These are phyloP conservation scores for Euphorbia celastroides DNA, from an alignment of 441 rosid species.

Conservation along the genomic window DNA sequence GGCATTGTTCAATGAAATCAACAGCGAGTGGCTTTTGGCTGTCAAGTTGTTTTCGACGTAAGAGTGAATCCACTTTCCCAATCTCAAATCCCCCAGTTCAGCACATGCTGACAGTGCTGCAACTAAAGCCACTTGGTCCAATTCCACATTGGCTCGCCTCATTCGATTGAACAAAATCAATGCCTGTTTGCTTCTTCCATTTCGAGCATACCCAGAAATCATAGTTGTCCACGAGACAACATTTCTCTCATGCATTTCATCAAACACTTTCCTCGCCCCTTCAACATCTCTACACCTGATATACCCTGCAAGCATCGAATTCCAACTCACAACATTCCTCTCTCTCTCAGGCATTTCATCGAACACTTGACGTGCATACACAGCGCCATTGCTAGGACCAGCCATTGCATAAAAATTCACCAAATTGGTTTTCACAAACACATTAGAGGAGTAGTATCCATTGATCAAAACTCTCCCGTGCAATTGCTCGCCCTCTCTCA, in stretches of 20 bases:
- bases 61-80: conserved; percentile 48
- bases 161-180: conserved; percentile 35
- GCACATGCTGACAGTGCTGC: conserved; percentile 54
- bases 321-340: conserved; percentile 43
- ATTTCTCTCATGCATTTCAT: conserved; percentile 45
- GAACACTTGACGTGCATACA: conserved; percentile 33
- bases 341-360: conserved; percentile 46
- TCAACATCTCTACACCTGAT: conserved; percentile 33
- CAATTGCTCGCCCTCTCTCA: conserved; percentile 41
- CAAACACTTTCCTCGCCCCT: too few species aligned
- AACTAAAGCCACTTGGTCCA: conserved; percentile 42
- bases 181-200: conserved; percentile 39
- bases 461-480: conserved; percentile 34
- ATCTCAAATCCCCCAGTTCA: conserved; percentile 42
- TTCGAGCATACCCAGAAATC: conserved; percentile 40
- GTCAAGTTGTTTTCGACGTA: conserved; percentile 23
- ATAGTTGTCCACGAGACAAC: conserved; percentile 48
- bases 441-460: conserved; percentile 37
- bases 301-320: conserved; percentile 42
- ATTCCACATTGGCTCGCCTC: conserved; percentile 31
- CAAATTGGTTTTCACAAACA: conserved; percentile 38
- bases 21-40: conserved; percentile 18
- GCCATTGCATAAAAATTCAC: conserved; percentile 29
- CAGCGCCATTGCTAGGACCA: conserved; percentile 12
- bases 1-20: conserved; percentile 42